Base-by-base conservation (phyloP, 2,329 filamentous ascomycete species). In the Ceratocystis huliohia region DNA sequence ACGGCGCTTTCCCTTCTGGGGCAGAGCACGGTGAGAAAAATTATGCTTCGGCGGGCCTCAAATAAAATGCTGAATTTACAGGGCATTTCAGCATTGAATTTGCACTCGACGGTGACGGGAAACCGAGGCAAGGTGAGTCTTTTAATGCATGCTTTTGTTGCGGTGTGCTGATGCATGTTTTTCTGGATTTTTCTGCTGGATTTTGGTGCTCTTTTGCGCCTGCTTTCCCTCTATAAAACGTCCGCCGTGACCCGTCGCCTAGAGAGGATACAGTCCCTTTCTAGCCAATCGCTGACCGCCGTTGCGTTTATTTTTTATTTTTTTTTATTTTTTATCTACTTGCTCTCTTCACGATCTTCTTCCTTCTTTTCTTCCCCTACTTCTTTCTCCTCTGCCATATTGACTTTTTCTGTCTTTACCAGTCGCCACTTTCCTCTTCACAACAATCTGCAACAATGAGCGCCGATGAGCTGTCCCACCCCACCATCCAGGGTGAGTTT, bases 401-500 rank as follows among this genome's bases (percentile, higher is more conserved):
- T 56, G 25, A 46, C 25, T 50, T 37, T 44, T 53, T 53, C 10
- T 25, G 5, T 28, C 56, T 45, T 41, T 37, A 57, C 53, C 25
- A 53, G 63, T 44, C 10, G 37, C n/a, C 30, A 33, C 15, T 30
- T 30, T 57, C 25, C 10, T n/a, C 22, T 22, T 57, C 63, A 57
- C 63, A 10, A 56, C 66, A 70, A 68, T 66, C 64, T 63, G 66
- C 50, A 68, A 77, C 74, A 71, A 83, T 82, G 81, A 76, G 77
- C 65, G 46, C 59, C 65, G 67, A 66, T 70, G 81, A 83, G 71
- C 81, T 83, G 72, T 77, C 77, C 67, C 82, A 84, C 77, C 75
- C 75, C 72, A 84, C 81, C 73, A 84, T 84, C 76, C 77, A 83
- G 76, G 81, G 81, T 83, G 78, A 69, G 79, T 78, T 65, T 63